Evolutionary conservation across 805 yeast species (phyloP).

Genomic region (Lachancea quebecensis): DNA sequence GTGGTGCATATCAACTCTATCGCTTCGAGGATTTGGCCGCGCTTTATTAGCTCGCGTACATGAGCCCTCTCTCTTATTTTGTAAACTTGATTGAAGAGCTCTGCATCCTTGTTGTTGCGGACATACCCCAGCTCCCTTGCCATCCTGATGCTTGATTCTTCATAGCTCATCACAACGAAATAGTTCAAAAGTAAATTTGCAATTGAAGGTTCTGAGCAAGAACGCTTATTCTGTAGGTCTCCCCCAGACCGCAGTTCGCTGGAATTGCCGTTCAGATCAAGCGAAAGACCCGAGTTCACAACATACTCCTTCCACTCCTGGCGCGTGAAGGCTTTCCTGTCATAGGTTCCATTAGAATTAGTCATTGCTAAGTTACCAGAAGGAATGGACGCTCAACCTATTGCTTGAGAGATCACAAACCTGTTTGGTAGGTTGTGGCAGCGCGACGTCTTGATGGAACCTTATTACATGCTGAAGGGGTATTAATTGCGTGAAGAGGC

Average conservation of each 20-base stretch:
- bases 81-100: conserved; percentile 27
- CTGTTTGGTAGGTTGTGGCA: no score
- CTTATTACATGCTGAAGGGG: no score
- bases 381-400: no score
- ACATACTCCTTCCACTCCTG: conserved; percentile 28
- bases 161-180: conserved; percentile 71
- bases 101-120: conserved; percentile 20
- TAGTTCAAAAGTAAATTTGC: conserved; percentile 56
- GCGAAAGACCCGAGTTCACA: conserved; percentile 8
- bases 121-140: conserved; percentile 45
- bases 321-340: conserved; percentile 18
- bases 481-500: no score
- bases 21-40: conserved; percentile 24
- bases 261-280: not conserved
- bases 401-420: no score
- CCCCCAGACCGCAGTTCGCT: not conserved
- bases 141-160: conserved; percentile 56
- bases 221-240: conserved; percentile 1
- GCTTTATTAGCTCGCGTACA: conserved; percentile 21
- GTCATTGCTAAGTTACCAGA: conserved; percentile 3
- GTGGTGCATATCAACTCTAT: conserved; percentile 27
- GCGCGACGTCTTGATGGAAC: no score
- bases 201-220: conserved; percentile 35
- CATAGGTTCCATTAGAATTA: conserved; percentile 11
- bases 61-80: conserved; percentile 23